Conservation (phyloP, 768 basidiomycete species). For the Boletus subcaerulescens region DNA sequence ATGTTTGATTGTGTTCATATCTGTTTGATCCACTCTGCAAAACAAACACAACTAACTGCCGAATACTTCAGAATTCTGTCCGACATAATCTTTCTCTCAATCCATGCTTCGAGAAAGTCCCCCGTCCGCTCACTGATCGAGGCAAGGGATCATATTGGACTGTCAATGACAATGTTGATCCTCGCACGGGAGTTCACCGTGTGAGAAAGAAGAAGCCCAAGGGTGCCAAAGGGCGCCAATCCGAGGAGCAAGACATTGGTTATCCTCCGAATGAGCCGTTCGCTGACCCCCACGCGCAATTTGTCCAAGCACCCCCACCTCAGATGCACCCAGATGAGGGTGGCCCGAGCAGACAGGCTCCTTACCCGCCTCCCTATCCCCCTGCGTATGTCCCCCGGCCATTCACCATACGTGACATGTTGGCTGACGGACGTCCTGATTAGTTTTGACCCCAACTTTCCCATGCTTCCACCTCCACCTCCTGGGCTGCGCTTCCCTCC, state of each 20-base stretch:
- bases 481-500: conserved; percentile 63
- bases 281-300: conserved; percentile 54
- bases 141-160: conserved; percentile 94
- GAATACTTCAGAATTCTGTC: conserved; percentile 70
- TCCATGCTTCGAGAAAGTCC: conserved; percentile 88
- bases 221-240: conserved; percentile 44
- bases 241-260: conserved; percentile 62
- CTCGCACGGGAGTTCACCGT: conserved; percentile 84
- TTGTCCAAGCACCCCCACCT: conserved; percentile 44
- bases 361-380: conserved; percentile 62
- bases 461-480: conserved; percentile 53
- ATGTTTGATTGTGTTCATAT: conserved; percentile 58
- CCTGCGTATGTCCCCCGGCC: conserved; percentile 40
- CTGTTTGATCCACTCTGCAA: conserved; percentile 44
- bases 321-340: conserved; percentile 60
- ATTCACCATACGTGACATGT: neutral
- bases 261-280: conserved; percentile 59
- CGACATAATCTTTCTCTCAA: conserved; percentile 89
- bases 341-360: conserved; percentile 54
- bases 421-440: conserved; percentile 13
- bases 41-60: conserved; percentile 28
- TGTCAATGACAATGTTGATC: conserved; percentile 86
- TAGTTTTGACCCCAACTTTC: conserved; percentile 74
- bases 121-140: conserved; percentile 86
- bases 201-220: conserved; percentile 85